Base-by-base conservation (phyloP, 768 basidiomycete species). In the Lactarius psammicola region DNA sequence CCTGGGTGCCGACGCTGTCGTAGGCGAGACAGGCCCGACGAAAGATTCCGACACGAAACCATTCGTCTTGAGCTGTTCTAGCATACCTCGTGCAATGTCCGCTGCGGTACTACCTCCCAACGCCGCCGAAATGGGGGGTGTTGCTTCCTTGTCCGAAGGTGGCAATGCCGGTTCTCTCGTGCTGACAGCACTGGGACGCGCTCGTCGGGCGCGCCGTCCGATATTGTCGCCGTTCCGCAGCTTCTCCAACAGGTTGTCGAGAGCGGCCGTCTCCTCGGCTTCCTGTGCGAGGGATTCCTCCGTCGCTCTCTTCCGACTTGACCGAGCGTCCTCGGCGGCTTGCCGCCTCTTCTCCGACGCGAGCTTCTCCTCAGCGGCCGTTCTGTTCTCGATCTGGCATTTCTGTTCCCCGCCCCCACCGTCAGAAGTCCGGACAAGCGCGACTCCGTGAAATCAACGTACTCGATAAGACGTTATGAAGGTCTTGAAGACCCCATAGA, bases 401-500 rank as follows among this genome's bases (percentile, higher is more conserved):
- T 94, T 95, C 94, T 95, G 33, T 20, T 13, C 10, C n/a, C 31
- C 8, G 13, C 8, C 13, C 28, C 36, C 30, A 53, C 23, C 30
- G 54, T 67, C 38, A 68, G 54, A 62, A 51, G 33, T 58, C 11
- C 30, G 38, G 53, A 54, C 33, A 33, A 31, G 62, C 36, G 8
- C 63, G 44, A 36, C 46, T 17, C n/a, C 17, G 26, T 44, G 20
- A 44, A 61, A 4, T 44, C 34, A 18, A 74, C 81, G 64, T 69
- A 92, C 92, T 82, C 82, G 88, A 77, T 95, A 99, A 2, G 95
- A 96, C 0, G 89, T 95, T 31, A 95, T 85, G 72, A 99, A 99
- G 2, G 93, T 97, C 78, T 97, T 95, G 85, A 98, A 98, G 71
- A 96, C 88, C 15, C 87, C 94, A 77, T 94, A 99, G 79, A 98